Evolutionary conservation across 1,284 basidiomycete species (phyloP), one percentile per base, ranked within the genome.

Genomic region (Puccinia sorghi): DNA sequence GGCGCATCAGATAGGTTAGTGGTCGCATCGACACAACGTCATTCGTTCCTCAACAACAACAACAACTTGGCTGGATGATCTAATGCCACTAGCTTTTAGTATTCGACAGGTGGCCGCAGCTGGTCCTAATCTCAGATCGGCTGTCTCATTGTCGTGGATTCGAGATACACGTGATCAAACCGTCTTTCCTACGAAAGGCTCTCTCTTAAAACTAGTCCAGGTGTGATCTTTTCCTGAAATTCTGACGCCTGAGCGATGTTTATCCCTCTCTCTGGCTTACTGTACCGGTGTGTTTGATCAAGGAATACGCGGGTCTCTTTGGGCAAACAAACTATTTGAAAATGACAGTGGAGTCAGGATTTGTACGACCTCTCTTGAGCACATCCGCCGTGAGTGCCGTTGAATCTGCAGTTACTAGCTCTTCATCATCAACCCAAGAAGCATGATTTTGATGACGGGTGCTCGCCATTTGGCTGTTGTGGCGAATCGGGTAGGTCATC

Each of bases 101-200:
- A 91, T 96, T 80, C 90, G 94, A 20, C 89, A 92, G 50, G 43
- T 27, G 7, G 61, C 74, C 84, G 88, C 90, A 0, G 93, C 93
- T 0, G 91, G 92, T 0, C 89, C 90, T 37, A 89, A 90, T 0
- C 85, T 91, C 81, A 99, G 98, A 85, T 94, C 93, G 0, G 88
- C 93, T 0, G 77, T 99, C 1, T 90, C 90, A 8, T 93, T 98
- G 83, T 90, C 89, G 0, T 93, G 89, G 85, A 87, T 88, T 0
- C 86, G 88, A 27, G 94, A 98, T 84, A 93, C 90, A 0, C 89
- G 96, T 27, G 89, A 97, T 82, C 91, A 93, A 83, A 83, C 86
- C 0, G 87, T 88, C 79, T 86, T 91, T 27, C 90, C 90, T 2
- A 90, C 90, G 0, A 85, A 86, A 4, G 93, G 93, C 20, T 78